These are phyloP conservation scores for Claviceps paspali DNA, from an alignment of 2,329 filamentous ascomycete species.

Conservation along the genomic window DNA sequence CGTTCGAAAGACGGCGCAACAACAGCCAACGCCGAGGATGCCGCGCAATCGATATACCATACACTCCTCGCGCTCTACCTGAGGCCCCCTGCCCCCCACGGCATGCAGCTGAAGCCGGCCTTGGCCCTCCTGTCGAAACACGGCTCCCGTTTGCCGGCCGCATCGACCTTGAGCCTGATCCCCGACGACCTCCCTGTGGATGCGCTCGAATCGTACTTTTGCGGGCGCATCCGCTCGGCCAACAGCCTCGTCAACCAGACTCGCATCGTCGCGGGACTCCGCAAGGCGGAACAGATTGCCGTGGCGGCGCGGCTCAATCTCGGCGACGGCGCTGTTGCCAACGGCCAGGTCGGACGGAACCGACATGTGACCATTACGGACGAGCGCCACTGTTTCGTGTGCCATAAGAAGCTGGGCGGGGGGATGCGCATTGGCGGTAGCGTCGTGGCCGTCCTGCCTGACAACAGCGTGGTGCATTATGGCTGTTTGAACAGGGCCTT, in stretches of 20 bases:
- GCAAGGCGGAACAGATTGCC: conserved; percentile 65
- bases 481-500: conserved; percentile 49
- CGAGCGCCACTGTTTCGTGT: conserved; percentile 80
- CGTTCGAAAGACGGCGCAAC: conserved; percentile 18
- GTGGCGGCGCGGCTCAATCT: conserved; percentile 60
- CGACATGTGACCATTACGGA: conserved; percentile 68
- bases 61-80: conserved; percentile 82
- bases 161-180: conserved; percentile 73
- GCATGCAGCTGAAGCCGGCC: conserved; percentile 61
- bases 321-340: conserved; percentile 43
- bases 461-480: conserved; percentile 70
- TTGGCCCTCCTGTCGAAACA: conserved; percentile 82
- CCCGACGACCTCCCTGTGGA: conserved; percentile 64
- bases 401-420: conserved; percentile 81
- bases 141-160: conserved; percentile 77
- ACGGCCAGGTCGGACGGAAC: conserved; percentile 37
- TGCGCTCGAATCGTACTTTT: conserved; percentile 80
- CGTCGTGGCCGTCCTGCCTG: conserved; percentile 78
- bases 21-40: conserved; percentile 27
- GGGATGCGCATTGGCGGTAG: conserved; percentile 75
- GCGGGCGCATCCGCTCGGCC: conserved; percentile 72
- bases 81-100: conserved; percentile 57
- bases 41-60: conserved; percentile 72
- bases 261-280: conserved; percentile 59
- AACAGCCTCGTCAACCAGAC: conserved; percentile 71